Evolutionary conservation across 768 basidiomycete species (phyloP), one percentile per base, ranked within the genome.

Genomic region (Mycena alexandri): DNA sequence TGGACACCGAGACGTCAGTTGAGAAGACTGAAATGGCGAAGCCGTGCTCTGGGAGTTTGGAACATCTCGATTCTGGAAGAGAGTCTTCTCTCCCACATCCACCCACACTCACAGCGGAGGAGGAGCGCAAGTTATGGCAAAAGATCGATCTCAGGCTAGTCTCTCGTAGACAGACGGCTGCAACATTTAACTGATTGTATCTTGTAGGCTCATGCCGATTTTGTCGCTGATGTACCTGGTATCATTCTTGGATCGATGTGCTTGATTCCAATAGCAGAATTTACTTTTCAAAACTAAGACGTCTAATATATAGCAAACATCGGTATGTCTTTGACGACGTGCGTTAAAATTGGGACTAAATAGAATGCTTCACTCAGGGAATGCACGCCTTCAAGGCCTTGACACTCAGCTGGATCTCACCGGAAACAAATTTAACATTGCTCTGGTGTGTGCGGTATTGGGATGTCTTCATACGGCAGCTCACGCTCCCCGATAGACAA

Each of bases 311-410:
- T 65, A 89, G 88, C 85, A 47, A 89, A 89, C 64, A 88, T 89
- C 42, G 88, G 89, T 86, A 65, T 29, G 78, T 29, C 48, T 14
- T 2, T 10, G 7, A 43, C 12, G 22, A 2, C 11, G 2, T 7
- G 24, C 14, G 9, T 24, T 43, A 13, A 21, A 24, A 14, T 9
- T 41, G 9, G 16, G 11, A 55, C 21, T 21, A 42, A 60, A 69
- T 13, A 24, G 62, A 29, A 29, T 29, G 29, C 25, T 42, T 51
- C 72, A 72, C 52, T 47, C 77, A 81, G 90, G 89, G 42, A 92
- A 92, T 72, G 91, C 91, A 2, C 88, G 84, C 66, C 76, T 92
- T 1, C 87, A 89, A 71, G 92, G 92, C 3, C 76, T 94, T 5
- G 72, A 75, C 17, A 84, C 77, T 0, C 83, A 92, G 71, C 80